Conservation (phyloP, 495 filamentous ascomycete species). For the Parmelia sp. region DNA sequence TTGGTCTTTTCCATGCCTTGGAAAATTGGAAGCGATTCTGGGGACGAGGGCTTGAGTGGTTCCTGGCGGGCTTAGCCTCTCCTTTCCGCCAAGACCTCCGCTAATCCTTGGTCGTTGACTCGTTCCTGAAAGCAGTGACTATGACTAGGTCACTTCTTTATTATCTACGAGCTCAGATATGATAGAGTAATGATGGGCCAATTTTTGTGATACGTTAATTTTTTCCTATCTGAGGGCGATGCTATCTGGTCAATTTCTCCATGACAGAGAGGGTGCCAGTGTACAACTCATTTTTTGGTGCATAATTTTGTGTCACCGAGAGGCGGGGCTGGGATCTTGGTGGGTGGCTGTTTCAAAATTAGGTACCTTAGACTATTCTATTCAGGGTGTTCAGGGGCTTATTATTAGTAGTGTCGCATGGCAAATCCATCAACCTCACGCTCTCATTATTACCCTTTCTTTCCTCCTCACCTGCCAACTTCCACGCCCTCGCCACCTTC, state of each 20-base stretch:
- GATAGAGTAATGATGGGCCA: too few relatives aligned
- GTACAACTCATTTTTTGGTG: too few relatives aligned
- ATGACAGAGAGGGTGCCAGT: background rate
- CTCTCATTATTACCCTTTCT: too few relatives aligned
- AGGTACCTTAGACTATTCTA: too few relatives aligned
- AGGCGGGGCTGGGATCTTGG: background rate
- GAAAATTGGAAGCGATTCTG: background rate
- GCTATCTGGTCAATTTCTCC: background rate
- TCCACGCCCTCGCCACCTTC: background rate
- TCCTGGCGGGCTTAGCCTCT: background rate
- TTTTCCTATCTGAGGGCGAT: background rate
- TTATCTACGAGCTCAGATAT: too few relatives aligned
- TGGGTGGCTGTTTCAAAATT: slow-evolving; percentile 5
- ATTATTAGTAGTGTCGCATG: background rate
- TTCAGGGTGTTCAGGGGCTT: background rate
- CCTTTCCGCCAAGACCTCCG: background rate
- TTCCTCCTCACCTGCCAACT: too few relatives aligned
- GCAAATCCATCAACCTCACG: background rate
- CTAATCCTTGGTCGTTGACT: background rate
- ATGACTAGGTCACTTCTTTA: background rate
- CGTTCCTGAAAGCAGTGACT: slow-evolving; percentile 1
- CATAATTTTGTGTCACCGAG: background rate
- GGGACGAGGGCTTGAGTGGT: too few relatives aligned
- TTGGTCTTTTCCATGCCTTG: background rate
- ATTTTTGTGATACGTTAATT: background rate